phyloP scores from a whole-genome alignment of 2,329 filamentous ascomycete genomes.

The Trichoderma atroviride region DNA sequence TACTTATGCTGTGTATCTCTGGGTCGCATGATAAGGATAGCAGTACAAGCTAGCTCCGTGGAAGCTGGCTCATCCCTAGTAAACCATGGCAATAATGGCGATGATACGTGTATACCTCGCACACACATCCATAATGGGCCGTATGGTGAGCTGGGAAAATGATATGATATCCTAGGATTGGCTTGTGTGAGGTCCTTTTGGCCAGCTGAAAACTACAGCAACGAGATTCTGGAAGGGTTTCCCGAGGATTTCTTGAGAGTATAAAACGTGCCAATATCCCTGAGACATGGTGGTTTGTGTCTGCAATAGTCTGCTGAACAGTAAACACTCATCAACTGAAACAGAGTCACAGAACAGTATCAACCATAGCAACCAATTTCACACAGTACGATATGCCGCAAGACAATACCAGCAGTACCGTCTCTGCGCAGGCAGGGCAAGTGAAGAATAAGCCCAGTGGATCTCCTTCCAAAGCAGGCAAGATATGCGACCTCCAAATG shows the following conservation, averaged over 20 bases:
- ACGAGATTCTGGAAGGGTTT: neutral
- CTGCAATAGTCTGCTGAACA: neutral
- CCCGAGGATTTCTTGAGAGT: neutral
- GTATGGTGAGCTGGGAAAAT: neutral
- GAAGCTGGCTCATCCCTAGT: neutral
- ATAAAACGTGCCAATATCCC: neutral
- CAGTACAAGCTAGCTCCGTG: neutral
- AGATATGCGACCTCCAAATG: slow-evolving; percentile 1
- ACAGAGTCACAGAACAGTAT: neutral
- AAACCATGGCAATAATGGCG: neutral
- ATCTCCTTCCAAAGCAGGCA: neutral
- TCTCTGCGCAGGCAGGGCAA: neutral
- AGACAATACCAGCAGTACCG: neutral
- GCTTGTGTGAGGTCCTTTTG: neutral
- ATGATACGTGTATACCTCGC: neutral
- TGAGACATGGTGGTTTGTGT: neutral
- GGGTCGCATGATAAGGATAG: neutral
- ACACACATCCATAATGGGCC: neutral
- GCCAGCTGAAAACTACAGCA: neutral
- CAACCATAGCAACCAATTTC: neutral
- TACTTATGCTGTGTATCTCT: slow-evolving; percentile 16
- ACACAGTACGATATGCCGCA: slow-evolving; percentile 5
- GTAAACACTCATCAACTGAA: neutral
- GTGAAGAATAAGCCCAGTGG: neutral
- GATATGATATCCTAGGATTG: slow-evolving; percentile 12